phyloP scores from a whole-genome alignment of 768 basidiomycete genomes.

The Lentinula aciculospora region DNA sequence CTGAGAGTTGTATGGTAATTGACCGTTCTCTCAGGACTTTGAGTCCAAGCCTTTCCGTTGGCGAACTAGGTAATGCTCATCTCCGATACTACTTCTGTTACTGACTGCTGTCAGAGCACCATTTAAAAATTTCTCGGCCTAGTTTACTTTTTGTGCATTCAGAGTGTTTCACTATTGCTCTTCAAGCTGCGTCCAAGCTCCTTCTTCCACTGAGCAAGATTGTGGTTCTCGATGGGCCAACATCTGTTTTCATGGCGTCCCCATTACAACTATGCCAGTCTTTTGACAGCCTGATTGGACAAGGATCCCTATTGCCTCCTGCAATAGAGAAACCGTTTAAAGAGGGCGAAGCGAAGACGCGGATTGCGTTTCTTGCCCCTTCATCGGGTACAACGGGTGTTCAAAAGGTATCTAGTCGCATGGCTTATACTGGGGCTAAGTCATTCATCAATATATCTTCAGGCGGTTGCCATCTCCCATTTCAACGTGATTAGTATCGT shows the following conservation, averaged over 20 bases:
- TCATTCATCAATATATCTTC: background rate
- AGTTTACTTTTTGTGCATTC: constrained; percentile 26
- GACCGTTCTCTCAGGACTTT: constrained; percentile 10
- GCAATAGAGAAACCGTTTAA: constrained; percentile 31
- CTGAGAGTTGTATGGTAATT: background rate
- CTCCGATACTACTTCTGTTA: background rate
- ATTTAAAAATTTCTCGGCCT: constrained; percentile 28
- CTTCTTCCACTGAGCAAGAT: constrained; percentile 19
- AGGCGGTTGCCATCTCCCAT: constrained; percentile 47
- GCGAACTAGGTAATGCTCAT: constrained; percentile 11
- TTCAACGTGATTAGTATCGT: constrained; percentile 40
- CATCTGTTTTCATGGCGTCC: constrained; percentile 2
- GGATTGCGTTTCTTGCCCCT: constrained; percentile 43
- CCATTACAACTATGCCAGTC: constrained; percentile 9
- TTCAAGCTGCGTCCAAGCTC: constrained; percentile 20
- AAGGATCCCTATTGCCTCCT: constrained; percentile 17
- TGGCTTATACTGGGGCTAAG: background rate
- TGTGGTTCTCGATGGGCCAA: constrained; percentile 19
- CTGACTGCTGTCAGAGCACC: constrained; percentile 21
- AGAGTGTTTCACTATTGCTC: constrained; percentile 21
- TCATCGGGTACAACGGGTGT: constrained; percentile 50
- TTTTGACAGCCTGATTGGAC: constrained; percentile 29
- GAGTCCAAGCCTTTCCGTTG: constrained; percentile 13
- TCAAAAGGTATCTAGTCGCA: constrained; percentile 29
- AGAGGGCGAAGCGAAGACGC: constrained; percentile 37